Base-by-base conservation (phyloP, 768 basidiomycete species). In the Suillus fuscotomentosus region DNA sequence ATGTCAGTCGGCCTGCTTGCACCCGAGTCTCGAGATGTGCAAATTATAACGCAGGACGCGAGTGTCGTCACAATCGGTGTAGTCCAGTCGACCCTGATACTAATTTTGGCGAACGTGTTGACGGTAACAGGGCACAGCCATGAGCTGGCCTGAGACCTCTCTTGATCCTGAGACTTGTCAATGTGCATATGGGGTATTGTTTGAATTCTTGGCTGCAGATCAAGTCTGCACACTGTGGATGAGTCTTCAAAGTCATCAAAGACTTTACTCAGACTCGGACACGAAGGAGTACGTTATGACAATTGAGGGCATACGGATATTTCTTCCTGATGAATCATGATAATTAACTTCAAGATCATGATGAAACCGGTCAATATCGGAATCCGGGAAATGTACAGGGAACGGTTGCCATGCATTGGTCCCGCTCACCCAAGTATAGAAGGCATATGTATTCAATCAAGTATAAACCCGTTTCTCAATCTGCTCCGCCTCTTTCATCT, bases 361-460 rank as follows among this genome's bases (percentile, higher is more conserved):
- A 54, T 54, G 24, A 51, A 5, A 27, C 53, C 31, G 20, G 11
- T 34, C 9, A 1, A 34, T 53, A 20, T 54, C 31, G 53, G 53
- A 34, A 54, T n/a, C 31, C 50, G 50, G 50, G 14, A 51, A 27
- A 27, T 51, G 50, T 31, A 54, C 20, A 54, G 53, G 53, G 34
- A 59, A 59, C 57, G 14, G 57, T 59, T 59, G 57, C 41, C 57
- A 59, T 59, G 56, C 27, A 17, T 27, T 53, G 51, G 51, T 31
- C 51, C 51, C 31, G 51, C 22, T 50, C 8, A 53, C 15, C 51
- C 55, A 42, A 38, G 57, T 42, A 41, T 57, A 56, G 55, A 56
- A 56, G 3, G 24, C 9, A 39, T 9, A n/a, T 57, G 39, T 17
- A n/a, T 36, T 36, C 7, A 34, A 36, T 57, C 38, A 41, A 57